phyloP scores from a whole-genome alignment of 2,329 filamentous ascomycete genomes.

The Trichoderma sp. region DNA sequence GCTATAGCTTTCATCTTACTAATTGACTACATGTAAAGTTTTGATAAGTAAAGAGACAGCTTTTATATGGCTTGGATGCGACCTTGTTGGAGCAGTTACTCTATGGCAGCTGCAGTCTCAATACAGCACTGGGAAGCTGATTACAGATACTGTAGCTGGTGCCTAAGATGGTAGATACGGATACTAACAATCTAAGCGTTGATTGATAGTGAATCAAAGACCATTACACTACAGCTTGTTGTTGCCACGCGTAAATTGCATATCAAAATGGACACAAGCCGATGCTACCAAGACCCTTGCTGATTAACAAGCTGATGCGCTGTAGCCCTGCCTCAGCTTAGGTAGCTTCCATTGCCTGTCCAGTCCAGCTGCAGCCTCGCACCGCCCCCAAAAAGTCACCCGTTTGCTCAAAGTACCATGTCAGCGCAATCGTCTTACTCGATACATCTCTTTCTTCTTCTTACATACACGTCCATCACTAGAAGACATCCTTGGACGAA shows the following conservation, averaged over 20 bases:
- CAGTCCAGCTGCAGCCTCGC: constrained; percentile 30
- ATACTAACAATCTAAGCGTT: too few species aligned
- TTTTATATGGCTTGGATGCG: neutral
- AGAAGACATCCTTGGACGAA: neutral
- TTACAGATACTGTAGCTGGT: neutral
- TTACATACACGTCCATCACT: neutral
- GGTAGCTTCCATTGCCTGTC: neutral
- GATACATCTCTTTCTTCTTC: neutral
- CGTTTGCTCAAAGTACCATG: neutral
- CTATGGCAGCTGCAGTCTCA: neutral
- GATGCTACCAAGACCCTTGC: neutral
- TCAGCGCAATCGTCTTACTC: neutral
- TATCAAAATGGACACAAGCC: neutral
- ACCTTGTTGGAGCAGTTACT: neutral
- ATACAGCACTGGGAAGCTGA: neutral
- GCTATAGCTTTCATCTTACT: neutral
- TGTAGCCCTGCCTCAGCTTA: neutral
- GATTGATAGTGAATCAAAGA: neutral
- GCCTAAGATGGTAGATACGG: neutral
- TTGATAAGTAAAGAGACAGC: neutral
- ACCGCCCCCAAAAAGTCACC: constrained; percentile 18
- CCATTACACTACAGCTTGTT: neutral
- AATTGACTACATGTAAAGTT: neutral
- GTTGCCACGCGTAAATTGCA: neutral
- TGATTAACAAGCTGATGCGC: neutral